Evolutionary conservation across 2,329 filamentous ascomycete genomes (phyloP).

Genomic region (Trichothecium sympodiale): DNA sequence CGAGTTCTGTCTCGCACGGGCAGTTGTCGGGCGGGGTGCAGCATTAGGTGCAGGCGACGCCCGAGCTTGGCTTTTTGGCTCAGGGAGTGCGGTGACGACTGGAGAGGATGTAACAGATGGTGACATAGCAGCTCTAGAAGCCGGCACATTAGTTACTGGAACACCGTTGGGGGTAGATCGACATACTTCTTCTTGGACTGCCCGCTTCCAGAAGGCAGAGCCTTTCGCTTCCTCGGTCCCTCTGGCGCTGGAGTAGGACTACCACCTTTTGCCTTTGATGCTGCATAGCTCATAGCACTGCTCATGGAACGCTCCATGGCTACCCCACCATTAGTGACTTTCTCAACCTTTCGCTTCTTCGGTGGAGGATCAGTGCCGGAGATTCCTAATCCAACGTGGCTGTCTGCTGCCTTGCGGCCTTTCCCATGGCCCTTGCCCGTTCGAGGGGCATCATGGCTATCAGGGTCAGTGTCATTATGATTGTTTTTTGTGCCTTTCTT

Average conservation of each 20-base stretch:
- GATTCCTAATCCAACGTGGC: slow-evolving; percentile 54
- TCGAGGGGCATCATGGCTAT: slow-evolving; percentile 46
- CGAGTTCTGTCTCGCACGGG: slow-evolving; percentile 67
- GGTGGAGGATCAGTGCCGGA: slow-evolving; percentile 44
- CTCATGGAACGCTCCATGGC: slow-evolving; percentile 61
- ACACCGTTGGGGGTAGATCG: not conserved
- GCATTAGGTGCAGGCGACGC: slow-evolving; percentile 49
- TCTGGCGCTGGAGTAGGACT: slow-evolving; percentile 61
- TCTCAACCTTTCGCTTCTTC: slow-evolving; percentile 78
- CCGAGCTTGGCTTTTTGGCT: slow-evolving; percentile 39
- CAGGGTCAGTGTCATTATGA: slow-evolving; percentile 67
- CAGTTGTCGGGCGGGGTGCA: slow-evolving; percentile 51
- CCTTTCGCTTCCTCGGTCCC: slow-evolving; percentile 62
- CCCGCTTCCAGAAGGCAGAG: slow-evolving; percentile 51
- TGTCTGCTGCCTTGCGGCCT: slow-evolving; percentile 49
- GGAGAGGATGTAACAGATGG: slow-evolving; percentile 68
- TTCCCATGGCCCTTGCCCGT: slow-evolving; percentile 41
- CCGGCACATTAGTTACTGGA: slow-evolving; percentile 7
- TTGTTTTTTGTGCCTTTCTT: slow-evolving; percentile 57
- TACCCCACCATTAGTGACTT: slow-evolving; percentile 37
- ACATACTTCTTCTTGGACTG: slow-evolving; percentile 69
- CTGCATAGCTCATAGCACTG: slow-evolving; percentile 36
- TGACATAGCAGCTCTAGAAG: slow-evolving; percentile 41
- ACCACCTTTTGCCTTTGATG: slow-evolving; percentile 44
- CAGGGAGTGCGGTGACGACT: slow-evolving; percentile 56